A percentile compares a stretch with the other conserved stretches of the same genome.
phyloP scores from a whole-genome alignment of 129 eudicot genomes.

The Scalesia atractyloides region DNA sequence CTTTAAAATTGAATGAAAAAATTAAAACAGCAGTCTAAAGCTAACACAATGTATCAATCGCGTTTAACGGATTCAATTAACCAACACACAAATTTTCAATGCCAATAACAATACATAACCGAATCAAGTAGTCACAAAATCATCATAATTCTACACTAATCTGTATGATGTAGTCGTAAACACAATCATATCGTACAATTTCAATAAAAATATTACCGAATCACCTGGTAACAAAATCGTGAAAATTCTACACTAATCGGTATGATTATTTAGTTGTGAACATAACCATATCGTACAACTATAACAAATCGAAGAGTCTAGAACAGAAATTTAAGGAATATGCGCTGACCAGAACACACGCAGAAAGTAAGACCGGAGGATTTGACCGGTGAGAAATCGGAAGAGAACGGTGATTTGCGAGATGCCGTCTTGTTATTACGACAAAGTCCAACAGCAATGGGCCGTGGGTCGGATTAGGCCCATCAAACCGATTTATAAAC shows the following conservation, averaged over 20 bases:
- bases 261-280: background rate
- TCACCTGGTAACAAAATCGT: conserved; percentile 3
- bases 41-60: conserved; percentile 23
- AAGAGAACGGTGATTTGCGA: conserved; percentile 29
- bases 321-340: conserved; percentile 9
- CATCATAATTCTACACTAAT: conserved; percentile 11
- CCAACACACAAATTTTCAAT: background rate
- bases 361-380: conserved; percentile 26
- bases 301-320: background rate
- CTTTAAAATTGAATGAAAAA: conserved; percentile 3
- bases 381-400: conserved; percentile 36
- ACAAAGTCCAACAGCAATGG: conserved; percentile 22
- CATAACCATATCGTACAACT: background rate
- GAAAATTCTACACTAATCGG: conserved; percentile 15
- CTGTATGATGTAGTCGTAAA: conserved; percentile 22
- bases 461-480: conserved; percentile 29
- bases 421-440: conserved; percentile 23
- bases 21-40: background rate
- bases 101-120: background rate
- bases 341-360: conserved; percentile 32
- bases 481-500: too few relatives aligned
- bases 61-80: conserved; percentile 1
- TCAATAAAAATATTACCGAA: background rate
- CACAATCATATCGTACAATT: conserved; percentile 3
- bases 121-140: conserved; percentile 14